Evolutionary conservation across 495 filamentous ascomycete species (phyloP).

Genomic region (Aspergillus bertholletiae): DNA sequence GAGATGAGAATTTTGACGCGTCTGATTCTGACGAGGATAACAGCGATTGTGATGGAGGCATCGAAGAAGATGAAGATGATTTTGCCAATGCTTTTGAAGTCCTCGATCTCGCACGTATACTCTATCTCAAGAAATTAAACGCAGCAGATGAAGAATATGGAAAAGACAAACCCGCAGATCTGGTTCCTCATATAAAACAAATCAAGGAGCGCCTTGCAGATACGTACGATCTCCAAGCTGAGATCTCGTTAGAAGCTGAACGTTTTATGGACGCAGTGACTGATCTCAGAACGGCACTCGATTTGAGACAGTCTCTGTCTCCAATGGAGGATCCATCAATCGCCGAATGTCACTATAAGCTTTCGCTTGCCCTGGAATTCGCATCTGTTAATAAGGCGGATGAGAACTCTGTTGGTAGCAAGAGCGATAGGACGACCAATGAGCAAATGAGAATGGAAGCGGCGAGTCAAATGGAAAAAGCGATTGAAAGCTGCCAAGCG

Average conservation of each 20-base stretch:
- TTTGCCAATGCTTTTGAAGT: slow-evolving; percentile 87
- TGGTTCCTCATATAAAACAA: slow-evolving; percentile 51
- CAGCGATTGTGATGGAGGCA: slow-evolving; percentile 40
- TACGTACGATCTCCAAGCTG: slow-evolving; percentile 84
- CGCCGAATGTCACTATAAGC: slow-evolving; percentile 92
- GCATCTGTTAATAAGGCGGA: slow-evolving; percentile 67
- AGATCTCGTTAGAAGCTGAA: slow-evolving; percentile 94
- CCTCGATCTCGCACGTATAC: slow-evolving; percentile 82
- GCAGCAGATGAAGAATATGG: slow-evolving; percentile 45
- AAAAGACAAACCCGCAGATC: slow-evolving; percentile 49
- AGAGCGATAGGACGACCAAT: slow-evolving; percentile 46
- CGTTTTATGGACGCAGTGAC: slow-evolving; percentile 76
- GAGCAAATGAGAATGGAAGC: slow-evolving; percentile 71
- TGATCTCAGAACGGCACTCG: slow-evolving; percentile 72
- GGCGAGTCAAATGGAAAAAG: slow-evolving; percentile 71
- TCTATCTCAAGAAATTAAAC: slow-evolving; percentile 60
- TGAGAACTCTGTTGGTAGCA: slow-evolving; percentile 36
- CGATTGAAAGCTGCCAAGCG: slow-evolving; percentile 73
- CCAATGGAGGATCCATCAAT: slow-evolving; percentile 74
- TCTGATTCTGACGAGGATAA: slow-evolving; percentile 67
- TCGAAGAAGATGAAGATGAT: slow-evolving; percentile 84
- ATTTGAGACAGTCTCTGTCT: slow-evolving; percentile 71
- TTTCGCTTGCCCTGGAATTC: slow-evolving; percentile 94
- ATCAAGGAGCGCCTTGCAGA: slow-evolving; percentile 84
- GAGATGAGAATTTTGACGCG: slow-evolving; percentile 87